phyloP scores from a whole-genome alignment of 306 rosid genomes.

The Sechiopsis laciniata region DNA sequence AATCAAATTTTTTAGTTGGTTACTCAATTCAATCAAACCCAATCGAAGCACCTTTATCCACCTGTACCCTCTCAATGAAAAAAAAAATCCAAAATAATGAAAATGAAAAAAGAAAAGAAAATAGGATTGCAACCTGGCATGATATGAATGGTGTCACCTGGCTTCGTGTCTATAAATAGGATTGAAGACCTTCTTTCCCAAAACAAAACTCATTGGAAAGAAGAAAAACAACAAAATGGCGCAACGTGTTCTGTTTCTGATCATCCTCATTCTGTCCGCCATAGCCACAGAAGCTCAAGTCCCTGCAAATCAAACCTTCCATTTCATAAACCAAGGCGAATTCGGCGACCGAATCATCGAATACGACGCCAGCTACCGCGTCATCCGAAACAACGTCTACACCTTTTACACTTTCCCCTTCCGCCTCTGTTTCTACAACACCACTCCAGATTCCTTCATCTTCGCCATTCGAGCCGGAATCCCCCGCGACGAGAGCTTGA shows the following conservation, averaged over 20 bases:
- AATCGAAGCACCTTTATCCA: too few relatives aligned
- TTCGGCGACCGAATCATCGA: conserved; percentile 26
- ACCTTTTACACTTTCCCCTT: conserved; percentile 23
- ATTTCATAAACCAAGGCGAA: conserved; percentile 28
- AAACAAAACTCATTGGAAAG: too few relatives aligned
- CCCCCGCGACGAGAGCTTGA: conserved; percentile 19
- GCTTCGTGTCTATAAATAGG: too few relatives aligned
- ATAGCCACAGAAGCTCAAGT: conserved; percentile 27
- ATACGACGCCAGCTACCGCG: conserved; percentile 27
- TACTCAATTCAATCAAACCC: too few relatives aligned
- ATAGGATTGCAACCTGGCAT: too few relatives aligned
- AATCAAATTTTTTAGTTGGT: too few relatives aligned
- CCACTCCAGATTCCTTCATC: conserved; percentile 29
- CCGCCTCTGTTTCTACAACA: conserved; percentile 38
- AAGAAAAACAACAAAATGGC: background rate
- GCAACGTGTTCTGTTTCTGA: background rate
- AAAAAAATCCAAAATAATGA: too few relatives aligned
- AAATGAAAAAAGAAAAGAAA: too few relatives aligned
- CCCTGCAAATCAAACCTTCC: conserved; percentile 28
- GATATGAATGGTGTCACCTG: too few relatives aligned
- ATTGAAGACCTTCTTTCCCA: too few relatives aligned
- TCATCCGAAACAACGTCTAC: conserved; percentile 4
- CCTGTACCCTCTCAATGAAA: too few relatives aligned
- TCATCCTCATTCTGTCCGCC: conserved; percentile 5
- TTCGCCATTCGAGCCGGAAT: conserved; percentile 29